Conservation (phyloP, 1,284 basidiomycete species). For the Singerocomus rubriflavus region DNA sequence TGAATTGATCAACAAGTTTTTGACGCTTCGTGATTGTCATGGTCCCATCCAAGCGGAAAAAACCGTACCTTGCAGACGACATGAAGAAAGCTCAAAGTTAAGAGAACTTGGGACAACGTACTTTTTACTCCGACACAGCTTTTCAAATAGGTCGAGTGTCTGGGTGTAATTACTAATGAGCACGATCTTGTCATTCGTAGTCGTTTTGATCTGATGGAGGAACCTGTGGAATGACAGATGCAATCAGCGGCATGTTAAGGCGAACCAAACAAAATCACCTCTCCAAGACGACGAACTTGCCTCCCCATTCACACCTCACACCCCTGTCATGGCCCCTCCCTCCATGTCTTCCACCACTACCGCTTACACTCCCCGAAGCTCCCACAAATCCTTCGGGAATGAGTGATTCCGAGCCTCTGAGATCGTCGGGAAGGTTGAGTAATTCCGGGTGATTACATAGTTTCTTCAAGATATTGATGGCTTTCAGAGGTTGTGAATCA, state of each 20-base stretch:
- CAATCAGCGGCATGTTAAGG: neutral
- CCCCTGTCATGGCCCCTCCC: constrained; percentile 45
- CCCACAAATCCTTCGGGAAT: constrained; percentile 83
- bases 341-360: constrained; percentile 32
- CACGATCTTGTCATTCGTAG: constrained; percentile 96
- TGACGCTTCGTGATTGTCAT: constrained; percentile 95
- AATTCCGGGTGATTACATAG: constrained; percentile 97
- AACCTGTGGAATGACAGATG: constrained; percentile 55
- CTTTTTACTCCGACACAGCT: constrained; percentile 82
- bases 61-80: constrained; percentile 71
- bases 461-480: constrained; percentile 96
- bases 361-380: constrained; percentile 38
- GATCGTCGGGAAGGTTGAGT: constrained; percentile 82
- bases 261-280: constrained; percentile 48
- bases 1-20: constrained; percentile 97
- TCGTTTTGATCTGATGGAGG: constrained; percentile 75
- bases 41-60: constrained; percentile 89
- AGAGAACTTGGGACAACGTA: constrained; percentile 33
- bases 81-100: constrained; percentile 1
- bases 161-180: constrained; percentile 99
- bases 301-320: constrained; percentile 79
- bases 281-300: constrained; percentile 94
- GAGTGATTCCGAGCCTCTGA: constrained; percentile 80
- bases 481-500: constrained; percentile 95
- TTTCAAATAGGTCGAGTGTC: constrained; percentile 93